phyloP scores from a whole-genome alignment of 306 rosid genomes.

The Luffa acutangula region DNA sequence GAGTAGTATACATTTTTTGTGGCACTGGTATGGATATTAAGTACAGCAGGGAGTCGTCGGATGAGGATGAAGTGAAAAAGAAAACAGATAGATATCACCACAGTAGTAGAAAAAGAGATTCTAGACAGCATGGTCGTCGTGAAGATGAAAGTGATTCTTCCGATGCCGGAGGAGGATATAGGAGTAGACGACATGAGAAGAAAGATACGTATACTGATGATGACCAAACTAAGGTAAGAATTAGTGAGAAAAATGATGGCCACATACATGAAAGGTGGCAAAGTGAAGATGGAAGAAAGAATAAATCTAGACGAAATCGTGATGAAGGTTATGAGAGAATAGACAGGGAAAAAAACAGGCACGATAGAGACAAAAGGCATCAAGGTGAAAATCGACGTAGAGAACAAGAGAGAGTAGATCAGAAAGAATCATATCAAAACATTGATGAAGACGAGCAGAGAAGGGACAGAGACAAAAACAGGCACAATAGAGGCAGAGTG shows the following conservation, averaged over 20 bases:
- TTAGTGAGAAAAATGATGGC: conserved; percentile 8
- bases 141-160: conserved; percentile 10
- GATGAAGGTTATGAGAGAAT: conserved; percentile 31
- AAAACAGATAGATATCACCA: conserved; percentile 18
- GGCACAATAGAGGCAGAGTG: conserved; percentile 13
- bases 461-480: conserved; percentile 11
- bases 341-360: conserved; percentile 13
- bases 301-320: conserved; percentile 13
- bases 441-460: conserved; percentile 30
- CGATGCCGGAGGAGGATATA: conserved; percentile 14
- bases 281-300: conserved; percentile 10
- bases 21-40: conserved; percentile 35
- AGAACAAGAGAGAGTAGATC: conserved; percentile 14
- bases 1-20: background rate
- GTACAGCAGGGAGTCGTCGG: conserved; percentile 29
- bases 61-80: conserved; percentile 25
- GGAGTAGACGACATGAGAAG: conserved; percentile 7
- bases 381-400: conserved; percentile 11
- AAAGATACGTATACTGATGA: conserved; percentile 11
- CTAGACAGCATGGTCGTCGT: conserved; percentile 7
- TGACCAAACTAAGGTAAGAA: conserved; percentile 13
- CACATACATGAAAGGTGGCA: conserved; percentile 18
- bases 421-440: conserved; percentile 11
- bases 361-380: conserved; percentile 15
- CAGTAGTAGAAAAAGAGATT: conserved; percentile 14